Percentiles rank a stretch among this genome's conserved stretches.
Conservation (phyloP, 78 protist species). For the Polysphondylium violaceum region DNA sequence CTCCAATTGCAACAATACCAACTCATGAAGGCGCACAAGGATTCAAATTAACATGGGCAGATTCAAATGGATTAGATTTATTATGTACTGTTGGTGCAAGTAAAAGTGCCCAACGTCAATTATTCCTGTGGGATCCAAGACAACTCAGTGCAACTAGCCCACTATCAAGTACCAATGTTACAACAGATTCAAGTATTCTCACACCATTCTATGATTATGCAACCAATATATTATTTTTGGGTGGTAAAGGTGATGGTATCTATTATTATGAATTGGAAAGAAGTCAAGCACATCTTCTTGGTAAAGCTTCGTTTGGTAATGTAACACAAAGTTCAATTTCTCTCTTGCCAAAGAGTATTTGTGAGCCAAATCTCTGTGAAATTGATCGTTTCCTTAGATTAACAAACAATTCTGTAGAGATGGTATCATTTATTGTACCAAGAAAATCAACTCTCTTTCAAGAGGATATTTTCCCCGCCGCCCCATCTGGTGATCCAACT, state of each 20-base stretch:
- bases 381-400: constrained; percentile 89
- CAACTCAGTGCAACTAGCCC: constrained; percentile 48
- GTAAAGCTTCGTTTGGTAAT: constrained; percentile 84
- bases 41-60: constrained; percentile 68
- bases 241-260: constrained; percentile 98
- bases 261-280: constrained; percentile 93
- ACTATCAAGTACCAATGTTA: constrained; percentile 30
- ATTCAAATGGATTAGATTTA: constrained; percentile 53
- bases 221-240: constrained; percentile 89
- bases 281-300: constrained; percentile 71
- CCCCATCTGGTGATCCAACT: constrained; percentile 78
- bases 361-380: constrained; percentile 84
- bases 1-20: constrained; percentile 35
- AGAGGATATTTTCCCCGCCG: constrained; percentile 93
- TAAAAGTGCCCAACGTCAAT: constrained; percentile 90
- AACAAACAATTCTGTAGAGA: constrained; percentile 79
- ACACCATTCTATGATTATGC: constrained; percentile 93
- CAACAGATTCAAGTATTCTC: constrained; percentile 87
- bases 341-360: constrained; percentile 90
- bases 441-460: constrained; percentile 94
- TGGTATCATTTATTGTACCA: constrained; percentile 91
- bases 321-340: constrained; percentile 90
- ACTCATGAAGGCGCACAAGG: constrained; percentile 81
- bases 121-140: constrained; percentile 85
- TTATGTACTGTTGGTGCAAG: constrained; percentile 93